A percentile compares a stretch with the other conserved stretches of the same genome.
These are phyloP conservation scores for Petunia hybrid DNA, from an alignment of 305 asterid species.

Conservation along the genomic window DNA sequence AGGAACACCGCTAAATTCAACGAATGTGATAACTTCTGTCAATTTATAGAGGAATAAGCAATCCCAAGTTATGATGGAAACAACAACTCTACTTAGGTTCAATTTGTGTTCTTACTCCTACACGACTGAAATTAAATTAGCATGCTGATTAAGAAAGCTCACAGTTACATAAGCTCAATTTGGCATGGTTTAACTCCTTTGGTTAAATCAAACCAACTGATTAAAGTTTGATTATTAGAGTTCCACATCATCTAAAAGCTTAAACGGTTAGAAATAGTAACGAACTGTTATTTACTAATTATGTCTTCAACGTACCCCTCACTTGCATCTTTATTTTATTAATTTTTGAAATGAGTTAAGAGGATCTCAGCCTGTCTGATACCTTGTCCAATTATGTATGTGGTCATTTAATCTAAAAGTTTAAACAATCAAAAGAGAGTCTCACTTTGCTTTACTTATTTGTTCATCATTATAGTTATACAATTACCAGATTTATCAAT, in stretches of 20 bases:
- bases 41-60: not conserved
- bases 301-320: too few relatives aligned
- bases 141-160: conserved; percentile 27
- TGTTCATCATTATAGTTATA: too few relatives aligned
- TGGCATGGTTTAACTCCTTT: not conserved
- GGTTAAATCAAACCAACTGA: not conserved
- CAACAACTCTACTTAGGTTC: not conserved
- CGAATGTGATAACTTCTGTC: not conserved
- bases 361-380: too few relatives aligned
- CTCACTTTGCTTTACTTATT: too few relatives aligned
- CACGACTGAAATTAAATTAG: conserved; percentile 4
- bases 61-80: not conserved
- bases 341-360: too few relatives aligned
- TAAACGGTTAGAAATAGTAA: too few relatives aligned
- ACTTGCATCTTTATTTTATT: too few relatives aligned
- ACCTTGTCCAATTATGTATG: too few relatives aligned
- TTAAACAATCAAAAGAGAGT: too few relatives aligned
- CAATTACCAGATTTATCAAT: too few relatives aligned
- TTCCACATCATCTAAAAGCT: not conserved
- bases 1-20: not conserved
- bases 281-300: too few relatives aligned
- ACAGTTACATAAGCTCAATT: conserved; percentile 32
- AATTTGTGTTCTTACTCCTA: not conserved
- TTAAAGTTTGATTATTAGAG: not conserved
- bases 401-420: too few relatives aligned